Evolutionary conservation across 1,284 basidiomycete genomes (phyloP).

Genomic region (Irpex rosettiformis): DNA sequence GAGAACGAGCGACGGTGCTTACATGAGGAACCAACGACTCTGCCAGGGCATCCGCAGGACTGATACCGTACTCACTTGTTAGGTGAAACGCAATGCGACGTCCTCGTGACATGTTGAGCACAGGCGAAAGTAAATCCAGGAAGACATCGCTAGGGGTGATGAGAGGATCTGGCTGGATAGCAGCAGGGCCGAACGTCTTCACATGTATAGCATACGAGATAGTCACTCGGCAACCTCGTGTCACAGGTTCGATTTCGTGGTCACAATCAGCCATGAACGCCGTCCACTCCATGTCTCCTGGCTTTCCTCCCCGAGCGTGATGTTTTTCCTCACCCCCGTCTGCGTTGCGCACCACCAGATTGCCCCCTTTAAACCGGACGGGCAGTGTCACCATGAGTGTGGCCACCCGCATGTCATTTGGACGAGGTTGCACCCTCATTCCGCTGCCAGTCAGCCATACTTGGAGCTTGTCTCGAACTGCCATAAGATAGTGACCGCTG

Average conservation of each 20-base stretch:
- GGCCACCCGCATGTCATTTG: slow-evolving; percentile 65
- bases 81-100: slow-evolving; percentile 70
- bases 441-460: slow-evolving; percentile 58
- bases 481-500: slow-evolving; percentile 64
- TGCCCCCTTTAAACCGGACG: slow-evolving; percentile 67
- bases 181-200: slow-evolving; percentile 60
- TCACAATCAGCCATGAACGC: slow-evolving; percentile 72
- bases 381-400: slow-evolving; percentile 72
- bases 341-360: slow-evolving; percentile 51
- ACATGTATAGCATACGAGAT: slow-evolving; percentile 70
- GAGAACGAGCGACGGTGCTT: slow-evolving; percentile 26
- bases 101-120: slow-evolving; percentile 67
- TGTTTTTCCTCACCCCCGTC: slow-evolving; percentile 63
- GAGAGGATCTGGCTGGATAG: slow-evolving; percentile 50
- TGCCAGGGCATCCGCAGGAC: slow-evolving; percentile 65
- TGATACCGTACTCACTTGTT: slow-evolving; percentile 66
- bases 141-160: slow-evolving; percentile 70
- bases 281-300: slow-evolving; percentile 70
- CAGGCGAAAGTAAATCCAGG: slow-evolving; percentile 64
- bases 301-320: slow-evolving; percentile 55
- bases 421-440: slow-evolving; percentile 50
- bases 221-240: slow-evolving; percentile 64
- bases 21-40: slow-evolving; percentile 69
- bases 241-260: slow-evolving; percentile 66
- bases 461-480: slow-evolving; percentile 65